These are phyloP conservation scores for Pythium myriotylum DNA, from an alignment of 352 stramenopile genomes.

Conservation along the genomic window DNA sequence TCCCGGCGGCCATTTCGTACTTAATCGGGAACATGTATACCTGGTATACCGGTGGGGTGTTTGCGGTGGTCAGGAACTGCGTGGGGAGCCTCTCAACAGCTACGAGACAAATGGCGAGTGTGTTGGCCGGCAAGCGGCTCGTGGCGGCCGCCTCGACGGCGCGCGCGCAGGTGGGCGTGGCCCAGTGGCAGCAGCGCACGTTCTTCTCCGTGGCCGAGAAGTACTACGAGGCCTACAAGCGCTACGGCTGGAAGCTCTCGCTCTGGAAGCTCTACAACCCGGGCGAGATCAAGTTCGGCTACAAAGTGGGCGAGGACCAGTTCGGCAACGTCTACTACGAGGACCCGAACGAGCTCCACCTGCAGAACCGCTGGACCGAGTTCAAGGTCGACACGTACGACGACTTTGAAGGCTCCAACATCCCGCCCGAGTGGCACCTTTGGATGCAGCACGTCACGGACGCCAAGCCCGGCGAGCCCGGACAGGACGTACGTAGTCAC, in stretches of 20 bases:
- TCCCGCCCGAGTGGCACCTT: conserved; percentile 83
- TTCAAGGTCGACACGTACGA: conserved; percentile 78
- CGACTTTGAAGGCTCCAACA: conserved; percentile 77
- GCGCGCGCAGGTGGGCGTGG: conserved; percentile 8
- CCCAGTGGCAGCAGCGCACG: conserved; percentile 54
- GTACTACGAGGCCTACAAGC: conserved; percentile 80
- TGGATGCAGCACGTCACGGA: conserved; percentile 87
- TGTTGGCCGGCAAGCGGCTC: conserved; percentile 36
- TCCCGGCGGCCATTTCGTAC: not conserved
- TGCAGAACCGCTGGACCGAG: conserved; percentile 86
- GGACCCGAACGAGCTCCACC: conserved; percentile 72
- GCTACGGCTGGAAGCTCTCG: conserved; percentile 77
- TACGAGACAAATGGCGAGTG: conserved; percentile 28
- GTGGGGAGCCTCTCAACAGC: not conserved
- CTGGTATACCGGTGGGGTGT: conserved; percentile 5
- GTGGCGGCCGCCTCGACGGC: conserved; percentile 11
- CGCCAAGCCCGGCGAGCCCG: conserved; percentile 52
- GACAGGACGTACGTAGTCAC: conserved; percentile 64
- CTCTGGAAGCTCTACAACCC: conserved; percentile 91
- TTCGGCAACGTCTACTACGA: conserved; percentile 90
- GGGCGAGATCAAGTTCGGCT: conserved; percentile 87
- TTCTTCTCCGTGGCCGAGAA: conserved; percentile 84
- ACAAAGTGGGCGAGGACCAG: conserved; percentile 77
- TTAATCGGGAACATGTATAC: conserved; percentile 4
- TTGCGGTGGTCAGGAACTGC: conserved; percentile 25